Base-by-base conservation (phyloP, 2,329 filamentous ascomycete species). In the Trichoderma sp. region DNA sequence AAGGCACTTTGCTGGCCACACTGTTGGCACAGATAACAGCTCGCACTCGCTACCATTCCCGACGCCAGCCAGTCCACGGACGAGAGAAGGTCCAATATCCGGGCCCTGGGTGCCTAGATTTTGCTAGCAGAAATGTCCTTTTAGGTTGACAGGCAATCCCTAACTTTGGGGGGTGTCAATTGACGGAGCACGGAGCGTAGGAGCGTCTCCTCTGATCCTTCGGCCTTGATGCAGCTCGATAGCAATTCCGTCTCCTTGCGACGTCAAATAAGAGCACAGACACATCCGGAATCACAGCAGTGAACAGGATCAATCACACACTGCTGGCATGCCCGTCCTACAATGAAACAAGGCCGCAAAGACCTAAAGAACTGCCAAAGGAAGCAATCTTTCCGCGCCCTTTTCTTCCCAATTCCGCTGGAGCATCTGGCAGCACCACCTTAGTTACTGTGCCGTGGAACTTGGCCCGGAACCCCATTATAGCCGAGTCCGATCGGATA, bases 1-100 rank as follows among this genome's bases (percentile, higher is more conserved):
- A 71, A 68, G 70, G 70, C 70, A 39, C 70, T 68, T 71, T 69
- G 36, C 57, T 71, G 53, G 63, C 58, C 59, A 50, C 55, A 28
- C 26, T 39, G 9, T 28, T 26, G 23, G 15, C 20, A 17, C 55
- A 28, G 28, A 30, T 32, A 30, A 30, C 23, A 43, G 36, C 36
- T 68, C 34, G 53, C 36, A 23, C 66, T 68, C 55, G 55, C 66
- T 59, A 34, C 66, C 30, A 59, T 59, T 23, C n/a, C 66, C 66
- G 55, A 50, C 66, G 39, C 39, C 39, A 39, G 36, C 36, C 15
- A 26, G 26, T 47, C 34, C 66, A 61, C 65, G 65, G 66, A 47
- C 36, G 58, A 30, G 66, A 50, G 12, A 8, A 43, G 39, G 39
- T 43, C 53, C 28, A 59, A 43, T 13, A 20, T 58, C 63, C 63